Conservation (phyloP, 495 filamentous ascomycete species). For the Penicillium lividum region DNA sequence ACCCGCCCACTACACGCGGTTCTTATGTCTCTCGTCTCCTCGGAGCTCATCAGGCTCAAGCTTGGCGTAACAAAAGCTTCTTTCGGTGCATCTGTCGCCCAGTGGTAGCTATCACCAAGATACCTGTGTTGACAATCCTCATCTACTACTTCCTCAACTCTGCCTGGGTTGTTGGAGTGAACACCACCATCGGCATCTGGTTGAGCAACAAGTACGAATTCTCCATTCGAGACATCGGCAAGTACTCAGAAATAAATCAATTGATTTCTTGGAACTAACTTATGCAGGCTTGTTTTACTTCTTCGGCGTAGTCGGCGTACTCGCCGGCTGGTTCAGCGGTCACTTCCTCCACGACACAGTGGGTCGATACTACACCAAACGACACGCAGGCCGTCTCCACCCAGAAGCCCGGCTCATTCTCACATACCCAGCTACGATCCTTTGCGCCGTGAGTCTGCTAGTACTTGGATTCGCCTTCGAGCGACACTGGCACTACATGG, state of each 20-base stretch:
- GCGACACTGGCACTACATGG: slow-evolving; percentile 15
- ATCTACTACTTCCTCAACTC: slow-evolving; percentile 14
- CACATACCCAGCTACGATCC: slow-evolving; percentile 11
- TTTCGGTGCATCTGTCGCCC: slow-evolving; percentile 6
- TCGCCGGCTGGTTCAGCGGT: slow-evolving; percentile 11
- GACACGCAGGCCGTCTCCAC: slow-evolving; percentile 12
- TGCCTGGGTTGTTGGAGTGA: slow-evolving; percentile 15
- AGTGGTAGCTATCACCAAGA: slow-evolving; percentile 11
- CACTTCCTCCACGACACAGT: slow-evolving; percentile 16
- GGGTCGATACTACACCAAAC: slow-evolving; percentile 11
- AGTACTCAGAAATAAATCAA: not conserved
- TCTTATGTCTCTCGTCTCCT: slow-evolving; percentile 9
- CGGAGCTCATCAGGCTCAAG: not conserved
- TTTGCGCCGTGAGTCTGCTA: slow-evolving; percentile 7
- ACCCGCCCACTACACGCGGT: not conserved
- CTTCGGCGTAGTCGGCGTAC: slow-evolving; percentile 11
- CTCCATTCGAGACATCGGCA: slow-evolving; percentile 8
- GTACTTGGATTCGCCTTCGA: slow-evolving; percentile 11
- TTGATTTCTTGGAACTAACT: not conserved
- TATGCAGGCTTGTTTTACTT: slow-evolving; percentile 13
- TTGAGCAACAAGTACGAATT: slow-evolving; percentile 12
- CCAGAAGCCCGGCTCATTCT: slow-evolving; percentile 13
- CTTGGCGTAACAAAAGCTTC: slow-evolving; percentile 3
- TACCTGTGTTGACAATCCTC: slow-evolving; percentile 13
- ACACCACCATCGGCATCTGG: slow-evolving; percentile 16